Base-by-base conservation (phyloP, 2,329 filamentous ascomycete species). In the Diaporthe citrichinensis region DNA sequence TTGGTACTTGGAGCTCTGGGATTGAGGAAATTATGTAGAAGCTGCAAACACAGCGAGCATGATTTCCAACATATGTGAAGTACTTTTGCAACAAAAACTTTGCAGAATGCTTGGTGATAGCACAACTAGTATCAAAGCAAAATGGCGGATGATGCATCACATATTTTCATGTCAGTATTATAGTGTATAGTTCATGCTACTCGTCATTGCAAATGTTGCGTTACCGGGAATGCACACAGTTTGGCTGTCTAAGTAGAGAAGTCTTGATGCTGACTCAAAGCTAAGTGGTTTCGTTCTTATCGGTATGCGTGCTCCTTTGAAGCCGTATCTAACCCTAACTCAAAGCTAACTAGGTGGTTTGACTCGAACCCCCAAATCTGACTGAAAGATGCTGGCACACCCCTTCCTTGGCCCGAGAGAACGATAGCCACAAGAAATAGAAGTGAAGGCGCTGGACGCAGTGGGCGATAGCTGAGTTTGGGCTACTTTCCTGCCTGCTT, bases 271-370 rank as follows among this genome's bases (percentile, higher is more conserved):
- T 44, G 41, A 61, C 14, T 44, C 36, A 62, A 62, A 62, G 12
- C 58, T 61, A 44, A 41, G 36, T 39, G 36, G 36, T 39, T 39
- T 14, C 36, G 36, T 39, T 39, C 36, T 39, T 39, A 39, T 39
- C 36, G 10, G 36, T 3, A 39, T 39, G 36, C 36, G 36, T 39
- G 36, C 36, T 39, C 10, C 14, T 39, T 39, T 39, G 36, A 39
- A 39, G 36, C 36, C 36, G 10, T 14, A 39, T 39, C 36, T 39
- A 39, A 39, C 36, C 36, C 36, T 44, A 61, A 61, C 14, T 44
- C n/a, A 61, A 61, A 61, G 12, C 58, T 62, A 44, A 41, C 58
- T 61, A 41, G 58, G 58, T 36, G n/a, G 36, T 41, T 62, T 20
- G 34, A 17, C n/a, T 6, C 36, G n/a, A 20, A 28, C 55, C 55